Percentiles rank a stretch among this genome's conserved stretches.
Conservation (phyloP, 2,329 filamentous ascomycete genomes). For the Aspergillus niger region DNA sequence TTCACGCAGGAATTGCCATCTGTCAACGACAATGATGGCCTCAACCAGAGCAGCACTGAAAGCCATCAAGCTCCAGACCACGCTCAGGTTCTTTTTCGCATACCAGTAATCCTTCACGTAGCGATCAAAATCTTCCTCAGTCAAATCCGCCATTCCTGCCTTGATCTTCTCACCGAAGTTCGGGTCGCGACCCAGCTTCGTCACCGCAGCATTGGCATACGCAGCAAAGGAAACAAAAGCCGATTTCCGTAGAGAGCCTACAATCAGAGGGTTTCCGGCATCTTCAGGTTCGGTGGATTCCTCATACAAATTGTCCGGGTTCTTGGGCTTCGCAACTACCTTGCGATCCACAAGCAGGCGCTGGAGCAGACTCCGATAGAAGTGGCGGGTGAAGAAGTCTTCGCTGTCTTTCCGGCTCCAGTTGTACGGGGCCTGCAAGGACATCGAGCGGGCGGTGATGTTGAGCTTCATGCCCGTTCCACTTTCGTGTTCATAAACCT, state of each 20-base stretch:
- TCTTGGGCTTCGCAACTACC: slow-evolving; percentile 64
- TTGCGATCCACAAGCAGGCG: slow-evolving; percentile 86
- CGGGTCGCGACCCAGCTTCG: slow-evolving; percentile 68
- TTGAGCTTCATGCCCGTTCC: slow-evolving; percentile 75
- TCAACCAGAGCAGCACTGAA: slow-evolving; percentile 90
- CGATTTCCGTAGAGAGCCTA: slow-evolving; percentile 78
- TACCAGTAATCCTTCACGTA: slow-evolving; percentile 69
- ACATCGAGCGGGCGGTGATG: slow-evolving; percentile 98
- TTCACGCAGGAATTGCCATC: slow-evolving; percentile 84
- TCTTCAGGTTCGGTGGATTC: slow-evolving; percentile 27
- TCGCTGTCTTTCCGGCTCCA: slow-evolving; percentile 83
- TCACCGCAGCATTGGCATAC: slow-evolving; percentile 79
- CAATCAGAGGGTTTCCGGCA: slow-evolving; percentile 74
- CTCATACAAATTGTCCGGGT: slow-evolving; percentile 32
- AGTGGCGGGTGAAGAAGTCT: slow-evolving; percentile 87
- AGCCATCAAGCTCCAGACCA: slow-evolving; percentile 94
- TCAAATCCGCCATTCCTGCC: slow-evolving; percentile 67
- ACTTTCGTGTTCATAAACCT: slow-evolving; percentile 55
- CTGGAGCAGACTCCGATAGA: slow-evolving; percentile 87
- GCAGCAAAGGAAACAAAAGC: slow-evolving; percentile 73
- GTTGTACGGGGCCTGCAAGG: slow-evolving; percentile 90
- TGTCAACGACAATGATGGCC: slow-evolving; percentile 84
- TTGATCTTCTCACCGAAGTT: slow-evolving; percentile 63
- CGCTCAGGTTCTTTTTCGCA: slow-evolving; percentile 76
- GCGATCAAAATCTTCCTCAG: slow-evolving; percentile 70